These are phyloP conservation scores for Casuarina equisetifolia DNA, from an alignment of 306 rosid species.

Conservation along the genomic window DNA sequence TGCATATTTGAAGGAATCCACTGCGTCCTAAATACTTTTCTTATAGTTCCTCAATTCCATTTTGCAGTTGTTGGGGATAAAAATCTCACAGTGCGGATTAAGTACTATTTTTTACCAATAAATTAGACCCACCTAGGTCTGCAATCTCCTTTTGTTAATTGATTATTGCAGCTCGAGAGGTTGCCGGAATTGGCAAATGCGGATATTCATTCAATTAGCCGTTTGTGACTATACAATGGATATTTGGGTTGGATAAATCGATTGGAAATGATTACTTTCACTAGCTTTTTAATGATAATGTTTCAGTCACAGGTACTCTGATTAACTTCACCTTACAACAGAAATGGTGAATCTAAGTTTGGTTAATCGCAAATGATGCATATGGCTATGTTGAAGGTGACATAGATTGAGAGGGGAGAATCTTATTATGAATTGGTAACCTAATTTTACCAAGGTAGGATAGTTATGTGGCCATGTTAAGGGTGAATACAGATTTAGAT, in stretches of 20 bases:
- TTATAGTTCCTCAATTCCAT: conserved; percentile 27
- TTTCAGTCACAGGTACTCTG: background rate
- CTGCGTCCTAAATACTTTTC: conserved; percentile 45
- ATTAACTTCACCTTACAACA: background rate
- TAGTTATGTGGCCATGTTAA: no score
- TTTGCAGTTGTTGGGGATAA: conserved; percentile 42
- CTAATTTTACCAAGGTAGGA: no score
- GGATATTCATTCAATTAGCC: conserved; percentile 32
- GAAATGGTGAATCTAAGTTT: background rate
- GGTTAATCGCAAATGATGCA: no score
- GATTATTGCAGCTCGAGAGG: conserved; percentile 27
- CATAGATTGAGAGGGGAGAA: no score
- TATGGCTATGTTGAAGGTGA: no score
- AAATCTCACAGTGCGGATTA: conserved; percentile 33
- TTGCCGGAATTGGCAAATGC: conserved; percentile 44
- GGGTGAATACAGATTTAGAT: no score
- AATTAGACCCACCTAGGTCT: conserved; percentile 44
- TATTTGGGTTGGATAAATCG: conserved; percentile 18
- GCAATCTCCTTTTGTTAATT: conserved; percentile 47
- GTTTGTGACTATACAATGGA: background rate
- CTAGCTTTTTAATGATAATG: background rate
- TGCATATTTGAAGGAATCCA: conserved; percentile 80
- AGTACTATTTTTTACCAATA: conserved; percentile 48
- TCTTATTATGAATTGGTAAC: no score
- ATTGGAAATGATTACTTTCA: conserved; percentile 11